Percentiles rank a stretch among this genome's conserved stretches.
Evolutionary conservation across 371 early-diverging fungal genomes (phyloP).

Genomic region (Dinochytrium kinnereticum): DNA sequence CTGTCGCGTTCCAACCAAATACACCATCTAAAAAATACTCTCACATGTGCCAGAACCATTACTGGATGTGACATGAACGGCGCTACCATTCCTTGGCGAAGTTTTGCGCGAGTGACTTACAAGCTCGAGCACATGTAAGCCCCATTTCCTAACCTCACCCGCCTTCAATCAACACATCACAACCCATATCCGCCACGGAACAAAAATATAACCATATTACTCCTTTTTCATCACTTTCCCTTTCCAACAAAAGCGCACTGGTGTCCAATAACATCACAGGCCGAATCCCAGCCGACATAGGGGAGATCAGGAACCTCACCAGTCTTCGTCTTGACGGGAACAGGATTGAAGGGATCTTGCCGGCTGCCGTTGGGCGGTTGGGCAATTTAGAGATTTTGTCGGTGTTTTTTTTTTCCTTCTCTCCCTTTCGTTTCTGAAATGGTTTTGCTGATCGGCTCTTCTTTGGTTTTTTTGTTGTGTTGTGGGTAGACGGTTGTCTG

Average conservation of each 20-base stretch:
- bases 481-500: too few species aligned
- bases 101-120: background rate
- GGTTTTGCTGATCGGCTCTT: background rate
- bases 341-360: background rate
- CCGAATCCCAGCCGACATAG: background rate
- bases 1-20: background rate
- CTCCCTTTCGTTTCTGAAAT: background rate
- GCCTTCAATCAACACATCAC: too few species aligned
- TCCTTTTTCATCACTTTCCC: background rate
- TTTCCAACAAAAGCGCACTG: background rate
- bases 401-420: background rate
- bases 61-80: slow-evolving; percentile 3
- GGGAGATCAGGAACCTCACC: background rate
- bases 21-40: background rate
- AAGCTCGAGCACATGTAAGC: background rate
- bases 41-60: background rate
- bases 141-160: too few species aligned
- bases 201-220: too few species aligned
- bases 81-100: background rate
- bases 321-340: background rate
- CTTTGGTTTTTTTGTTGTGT: background rate
- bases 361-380: background rate
- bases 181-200: too few species aligned
- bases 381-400: background rate
- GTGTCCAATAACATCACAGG: slow-evolving; percentile 3